A percentile compares a stretch with the other conserved stretches of the same genome.
Conservation (phyloP, 129 eudicot genomes). For the Dittrichia graveolens region DNA sequence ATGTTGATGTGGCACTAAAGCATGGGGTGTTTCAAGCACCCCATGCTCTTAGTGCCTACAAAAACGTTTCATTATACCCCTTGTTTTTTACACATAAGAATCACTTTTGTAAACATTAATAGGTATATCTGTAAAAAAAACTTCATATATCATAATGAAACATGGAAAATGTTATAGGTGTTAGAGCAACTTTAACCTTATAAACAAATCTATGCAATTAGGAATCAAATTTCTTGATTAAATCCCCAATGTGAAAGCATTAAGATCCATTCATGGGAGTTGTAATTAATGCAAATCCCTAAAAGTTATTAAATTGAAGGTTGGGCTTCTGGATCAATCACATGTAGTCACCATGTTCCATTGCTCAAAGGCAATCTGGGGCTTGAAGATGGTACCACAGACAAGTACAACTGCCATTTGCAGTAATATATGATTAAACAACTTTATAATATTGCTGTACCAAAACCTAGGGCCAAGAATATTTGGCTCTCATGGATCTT, state of each 20-base stretch:
- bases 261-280: slow-evolving; percentile 35
- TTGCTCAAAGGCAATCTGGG: slow-evolving; percentile 36
- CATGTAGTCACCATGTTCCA: slow-evolving; percentile 44
- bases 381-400: slow-evolving; percentile 38
- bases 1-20: too few species aligned
- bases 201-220: slow-evolving; percentile 19
- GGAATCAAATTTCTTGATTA: slow-evolving; percentile 36
- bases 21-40: too few species aligned
- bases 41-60: too few species aligned
- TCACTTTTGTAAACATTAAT: too few species aligned
- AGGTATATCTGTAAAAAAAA: too few species aligned
- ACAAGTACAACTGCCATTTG: slow-evolving; percentile 47
- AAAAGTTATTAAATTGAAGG: slow-evolving; percentile 34
- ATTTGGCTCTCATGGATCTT: slow-evolving; percentile 41
- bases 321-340: slow-evolving; percentile 37
- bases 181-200: too few species aligned
- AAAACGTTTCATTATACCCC: too few species aligned
- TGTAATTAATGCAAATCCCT: slow-evolving; percentile 34
- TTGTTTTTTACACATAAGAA: too few species aligned
- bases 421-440: slow-evolving; percentile 34
- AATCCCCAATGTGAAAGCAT: slow-evolving; percentile 34
- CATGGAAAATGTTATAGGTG: too few species aligned
- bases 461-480: slow-evolving; percentile 43
- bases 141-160: too few species aligned
- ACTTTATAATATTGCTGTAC: slow-evolving; percentile 38